These are phyloP conservation scores for Leishmania amazonensis DNA, from an alignment of 208 protist genomes.

Conservation along the genomic window DNA sequence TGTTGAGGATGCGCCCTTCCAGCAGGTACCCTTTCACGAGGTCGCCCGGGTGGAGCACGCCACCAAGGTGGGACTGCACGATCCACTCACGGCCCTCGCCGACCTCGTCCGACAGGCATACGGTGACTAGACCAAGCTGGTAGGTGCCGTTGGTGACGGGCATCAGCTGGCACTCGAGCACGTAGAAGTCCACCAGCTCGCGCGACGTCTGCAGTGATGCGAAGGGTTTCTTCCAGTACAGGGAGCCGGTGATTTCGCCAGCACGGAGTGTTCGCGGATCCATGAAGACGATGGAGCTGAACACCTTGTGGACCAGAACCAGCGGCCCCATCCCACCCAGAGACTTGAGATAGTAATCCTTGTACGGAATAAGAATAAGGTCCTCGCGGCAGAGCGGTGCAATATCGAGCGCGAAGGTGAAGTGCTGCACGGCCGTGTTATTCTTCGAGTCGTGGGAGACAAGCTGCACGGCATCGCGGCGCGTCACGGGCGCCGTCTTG, in stretches of 20 bases:
- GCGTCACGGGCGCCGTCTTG: slow-evolving; percentile 90
- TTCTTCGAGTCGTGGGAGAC: slow-evolving; percentile 98
- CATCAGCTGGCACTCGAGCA: slow-evolving; percentile 92
- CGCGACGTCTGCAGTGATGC: slow-evolving; percentile 72
- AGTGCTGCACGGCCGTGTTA: slow-evolving; percentile 98
- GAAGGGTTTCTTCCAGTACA: slow-evolving; percentile 97
- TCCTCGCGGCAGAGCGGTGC: slow-evolving; percentile 97
- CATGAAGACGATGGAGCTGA: slow-evolving; percentile 95
- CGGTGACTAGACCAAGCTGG: slow-evolving; percentile 93
- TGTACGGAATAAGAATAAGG: slow-evolving; percentile 92
- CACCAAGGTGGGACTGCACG: slow-evolving; percentile 94
- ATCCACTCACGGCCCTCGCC: slow-evolving; percentile 95
- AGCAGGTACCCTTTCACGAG: slow-evolving; percentile 95
- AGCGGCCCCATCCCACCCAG: slow-evolving; percentile 93
- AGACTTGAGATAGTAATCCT: slow-evolving; percentile 77
- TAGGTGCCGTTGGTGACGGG: slow-evolving; percentile 86
- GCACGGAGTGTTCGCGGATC: slow-evolving; percentile 96
- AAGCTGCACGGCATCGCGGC: slow-evolving; percentile 95
- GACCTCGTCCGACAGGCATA: slow-evolving; percentile 96
- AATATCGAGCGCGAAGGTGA: slow-evolving; percentile 98
- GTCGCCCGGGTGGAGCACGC: slow-evolving; percentile 94
- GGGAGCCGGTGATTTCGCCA: slow-evolving; percentile 85
- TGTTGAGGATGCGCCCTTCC: slow-evolving; percentile 90
- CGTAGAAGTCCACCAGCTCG: slow-evolving; percentile 94
- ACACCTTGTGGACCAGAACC: slow-evolving; percentile 95